Evolutionary conservation across 176 grass and related monocot species (phyloP).

Genomic region (Puya raimondii): DNA sequence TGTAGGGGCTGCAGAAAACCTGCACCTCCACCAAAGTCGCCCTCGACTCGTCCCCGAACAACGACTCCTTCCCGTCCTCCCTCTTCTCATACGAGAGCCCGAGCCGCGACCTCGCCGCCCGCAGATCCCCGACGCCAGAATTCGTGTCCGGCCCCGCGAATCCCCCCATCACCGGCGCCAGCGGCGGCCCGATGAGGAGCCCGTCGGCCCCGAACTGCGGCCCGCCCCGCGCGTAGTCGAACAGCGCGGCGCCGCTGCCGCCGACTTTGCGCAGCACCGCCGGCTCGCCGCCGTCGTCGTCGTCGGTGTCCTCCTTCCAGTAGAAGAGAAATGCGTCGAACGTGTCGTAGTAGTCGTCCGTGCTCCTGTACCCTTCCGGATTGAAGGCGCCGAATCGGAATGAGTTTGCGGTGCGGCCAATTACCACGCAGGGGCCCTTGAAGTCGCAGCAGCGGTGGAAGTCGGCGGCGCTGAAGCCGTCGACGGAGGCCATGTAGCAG

Average conservation of each 20-base stretch:
- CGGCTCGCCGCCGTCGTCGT: neutral
- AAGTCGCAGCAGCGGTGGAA: conserved; percentile 75
- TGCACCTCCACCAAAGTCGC: conserved; percentile 57
- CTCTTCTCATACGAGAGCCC: conserved; percentile 76
- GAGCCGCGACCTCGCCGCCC: conserved; percentile 62
- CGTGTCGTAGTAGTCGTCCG: conserved; percentile 90
- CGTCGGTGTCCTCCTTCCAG: conserved; percentile 24
- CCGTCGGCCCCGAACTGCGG: conserved; percentile 93
- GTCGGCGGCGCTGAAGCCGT: conserved; percentile 63
- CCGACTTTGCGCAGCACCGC: conserved; percentile 62
- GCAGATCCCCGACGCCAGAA: conserved; percentile 60
- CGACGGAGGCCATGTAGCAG: conserved; percentile 68
- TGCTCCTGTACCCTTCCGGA: conserved; percentile 83
- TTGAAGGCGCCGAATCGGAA: conserved; percentile 77
- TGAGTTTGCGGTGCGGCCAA: conserved; percentile 33
- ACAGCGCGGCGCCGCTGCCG: conserved; percentile 80
- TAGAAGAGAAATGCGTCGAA: conserved; percentile 91
- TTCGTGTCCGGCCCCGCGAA: conserved; percentile 80
- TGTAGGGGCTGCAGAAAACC: conserved; percentile 75
- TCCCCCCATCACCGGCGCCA: conserved; percentile 79
- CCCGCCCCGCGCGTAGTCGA: conserved; percentile 78
- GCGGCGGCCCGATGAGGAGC: conserved; percentile 73
- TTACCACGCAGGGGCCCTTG: conserved; percentile 82
- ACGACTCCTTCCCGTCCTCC: conserved; percentile 63
- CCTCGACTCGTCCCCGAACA: conserved; percentile 54